Percentiles rank a stretch among this genome's conserved stretches.
These are phyloP conservation scores for Akanthomyces lecanii DNA, from an alignment of 2,329 filamentous ascomycete species.

Conservation along the genomic window DNA sequence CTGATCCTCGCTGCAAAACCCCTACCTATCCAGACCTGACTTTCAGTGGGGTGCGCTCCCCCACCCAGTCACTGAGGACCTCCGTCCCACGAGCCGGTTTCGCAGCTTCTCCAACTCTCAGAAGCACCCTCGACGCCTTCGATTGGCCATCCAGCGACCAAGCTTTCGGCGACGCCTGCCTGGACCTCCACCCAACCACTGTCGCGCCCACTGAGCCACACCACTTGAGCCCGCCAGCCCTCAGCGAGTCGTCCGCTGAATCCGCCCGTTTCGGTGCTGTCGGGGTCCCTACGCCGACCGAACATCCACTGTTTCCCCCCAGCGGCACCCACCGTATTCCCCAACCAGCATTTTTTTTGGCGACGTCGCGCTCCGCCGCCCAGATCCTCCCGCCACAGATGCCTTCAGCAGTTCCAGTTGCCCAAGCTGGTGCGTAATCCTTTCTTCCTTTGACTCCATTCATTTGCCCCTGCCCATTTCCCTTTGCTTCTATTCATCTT, in stretches of 20 bases:
- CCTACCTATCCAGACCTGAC: not conserved
- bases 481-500: not conserved
- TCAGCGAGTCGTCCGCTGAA: not conserved
- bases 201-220: not conserved
- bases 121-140: not conserved
- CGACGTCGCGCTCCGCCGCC: not conserved
- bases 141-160: not conserved
- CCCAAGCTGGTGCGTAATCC: slow-evolving; percentile 16
- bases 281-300: slow-evolving; percentile 6
- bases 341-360: not conserved
- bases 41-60: not conserved
- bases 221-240: not conserved
- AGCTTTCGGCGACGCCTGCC: not conserved
- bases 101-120: slow-evolving; percentile 7
- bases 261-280: not conserved
- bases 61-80: not conserved
- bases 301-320: not conserved
- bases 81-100: slow-evolving; percentile 8
- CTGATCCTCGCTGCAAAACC: too few species aligned
- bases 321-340: not conserved
- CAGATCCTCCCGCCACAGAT: slow-evolving; percentile 3
- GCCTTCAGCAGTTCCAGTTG: slow-evolving; percentile 11
- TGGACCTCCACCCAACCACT: not conserved
- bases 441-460: not conserved
- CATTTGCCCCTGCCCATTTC: not conserved